A percentile compares a stretch with the other conserved stretches of the same genome.
These are phyloP conservation scores for Cladorrhinum sp. DNA, from an alignment of 2,329 filamentous ascomycete species.

Conservation along the genomic window DNA sequence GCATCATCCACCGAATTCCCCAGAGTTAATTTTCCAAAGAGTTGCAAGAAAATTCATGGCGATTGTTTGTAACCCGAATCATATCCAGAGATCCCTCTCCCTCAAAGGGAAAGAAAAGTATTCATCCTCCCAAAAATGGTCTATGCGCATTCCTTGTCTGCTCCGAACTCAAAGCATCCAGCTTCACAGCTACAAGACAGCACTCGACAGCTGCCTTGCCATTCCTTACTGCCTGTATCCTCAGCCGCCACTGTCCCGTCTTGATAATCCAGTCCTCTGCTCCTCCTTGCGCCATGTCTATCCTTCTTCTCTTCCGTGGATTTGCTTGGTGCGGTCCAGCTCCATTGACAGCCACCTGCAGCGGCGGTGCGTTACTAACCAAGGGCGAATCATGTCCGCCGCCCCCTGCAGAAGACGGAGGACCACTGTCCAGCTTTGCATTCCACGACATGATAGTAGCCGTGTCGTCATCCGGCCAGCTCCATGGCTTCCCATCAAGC, in stretches of 20 bases:
- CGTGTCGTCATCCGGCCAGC: slow-evolving; percentile 26
- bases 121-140: slow-evolving; percentile 52
- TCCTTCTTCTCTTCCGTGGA: slow-evolving; percentile 46
- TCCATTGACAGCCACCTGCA: slow-evolving; percentile 26
- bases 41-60: background rate
- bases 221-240: slow-evolving; percentile 54
- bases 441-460: background rate
- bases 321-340: slow-evolving; percentile 24
- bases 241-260: slow-evolving; percentile 69
- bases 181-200: slow-evolving; percentile 69
- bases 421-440: background rate
- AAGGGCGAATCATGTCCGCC: slow-evolving; percentile 35
- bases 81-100: background rate
- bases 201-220: slow-evolving; percentile 63
- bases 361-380: slow-evolving; percentile 22
- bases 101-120: background rate
- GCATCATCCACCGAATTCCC: background rate
- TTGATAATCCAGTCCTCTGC: slow-evolving; percentile 59
- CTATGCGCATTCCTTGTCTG: slow-evolving; percentile 62
- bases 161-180: slow-evolving; percentile 69
- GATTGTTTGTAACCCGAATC: background rate
- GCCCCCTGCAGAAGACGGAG: slow-evolving; percentile 32
- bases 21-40: no score
- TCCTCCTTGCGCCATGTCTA: slow-evolving; percentile 33
- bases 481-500: slow-evolving; percentile 55